These are phyloP conservation scores for Euphrasia arctica DNA, from an alignment of 305 asterid genomes.

Conservation along the genomic window DNA sequence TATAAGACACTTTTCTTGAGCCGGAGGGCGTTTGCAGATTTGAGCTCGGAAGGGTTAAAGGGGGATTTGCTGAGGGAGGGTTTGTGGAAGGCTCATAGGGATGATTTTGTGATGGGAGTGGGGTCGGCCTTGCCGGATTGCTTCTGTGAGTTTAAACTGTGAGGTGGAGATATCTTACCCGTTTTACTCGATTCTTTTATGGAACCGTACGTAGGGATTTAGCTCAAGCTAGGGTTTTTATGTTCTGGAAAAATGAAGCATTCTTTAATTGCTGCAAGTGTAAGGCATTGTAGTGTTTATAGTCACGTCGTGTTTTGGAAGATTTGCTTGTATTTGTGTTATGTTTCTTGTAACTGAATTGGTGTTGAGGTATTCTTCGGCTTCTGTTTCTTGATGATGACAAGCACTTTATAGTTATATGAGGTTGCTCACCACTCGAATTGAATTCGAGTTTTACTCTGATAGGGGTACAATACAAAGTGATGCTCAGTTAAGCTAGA, in stretches of 20 bases:
- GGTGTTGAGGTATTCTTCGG: background rate
- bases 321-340: background rate
- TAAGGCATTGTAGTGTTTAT: background rate
- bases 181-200: too few species aligned
- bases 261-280: background rate
- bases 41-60: constrained; percentile 51
- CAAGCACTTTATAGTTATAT: too few species aligned
- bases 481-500: too few species aligned
- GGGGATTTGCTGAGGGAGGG: constrained; percentile 59
- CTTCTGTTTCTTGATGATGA: background rate
- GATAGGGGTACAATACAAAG: too few species aligned
- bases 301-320: background rate
- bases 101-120: constrained; percentile 78
- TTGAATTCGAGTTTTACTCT: too few species aligned
- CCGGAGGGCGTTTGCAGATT: constrained; percentile 56
- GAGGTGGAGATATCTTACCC: constrained; percentile 18
- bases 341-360: background rate
- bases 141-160: constrained; percentile 71
- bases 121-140: constrained; percentile 95
- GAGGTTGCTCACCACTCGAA: too few species aligned
- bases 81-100: constrained; percentile 72
- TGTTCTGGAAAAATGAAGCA: background rate
- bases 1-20: constrained; percentile 65
- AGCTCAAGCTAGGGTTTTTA: too few species aligned
- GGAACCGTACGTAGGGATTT: too few species aligned